phyloP scores from a whole-genome alignment of 208 protist species.

The Endotrypanum monterogeii region DNA sequence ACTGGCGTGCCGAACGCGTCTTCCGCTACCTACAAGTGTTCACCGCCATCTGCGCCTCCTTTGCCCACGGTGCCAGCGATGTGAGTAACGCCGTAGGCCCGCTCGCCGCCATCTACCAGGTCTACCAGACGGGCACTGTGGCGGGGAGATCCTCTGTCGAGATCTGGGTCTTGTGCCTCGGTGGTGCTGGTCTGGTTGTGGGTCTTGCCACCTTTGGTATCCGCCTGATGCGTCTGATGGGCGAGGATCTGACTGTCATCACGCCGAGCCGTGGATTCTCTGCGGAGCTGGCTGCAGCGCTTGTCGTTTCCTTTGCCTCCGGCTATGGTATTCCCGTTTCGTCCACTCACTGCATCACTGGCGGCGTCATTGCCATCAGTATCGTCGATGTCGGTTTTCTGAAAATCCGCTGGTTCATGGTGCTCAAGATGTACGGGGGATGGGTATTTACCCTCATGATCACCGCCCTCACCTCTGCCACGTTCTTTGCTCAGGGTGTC shows the following conservation, averaged over 20 bases:
- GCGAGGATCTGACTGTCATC: constrained; percentile 65
- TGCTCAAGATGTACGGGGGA: constrained; percentile 64
- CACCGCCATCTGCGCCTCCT: constrained; percentile 71
- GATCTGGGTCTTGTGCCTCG: constrained; percentile 67
- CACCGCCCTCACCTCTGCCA: constrained; percentile 49
- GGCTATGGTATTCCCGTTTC: constrained; percentile 76
- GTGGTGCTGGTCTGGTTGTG: constrained; percentile 57
- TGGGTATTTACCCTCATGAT: constrained; percentile 61
- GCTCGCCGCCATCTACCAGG: constrained; percentile 61
- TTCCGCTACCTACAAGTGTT: constrained; percentile 78
- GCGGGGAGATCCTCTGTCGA: constrained; percentile 18
- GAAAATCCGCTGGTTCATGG: constrained; percentile 59
- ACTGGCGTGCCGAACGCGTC: constrained; percentile 54
- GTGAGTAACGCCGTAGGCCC: constrained; percentile 75
- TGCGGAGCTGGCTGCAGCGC: constrained; percentile 59
- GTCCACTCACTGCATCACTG: constrained; percentile 91
- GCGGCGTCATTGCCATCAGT: constrained; percentile 71
- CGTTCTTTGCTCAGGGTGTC: constrained; percentile 61
- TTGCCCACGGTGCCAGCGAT: constrained; percentile 75
- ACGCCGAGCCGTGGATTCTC: constrained; percentile 65
- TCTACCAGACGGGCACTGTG: constrained; percentile 44
- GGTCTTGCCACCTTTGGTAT: constrained; percentile 70
- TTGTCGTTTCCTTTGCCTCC: constrained; percentile 74
- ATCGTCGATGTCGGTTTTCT: constrained; percentile 65
- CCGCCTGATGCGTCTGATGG: constrained; percentile 59